Evolutionary conservation across 2,329 filamentous ascomycete species (phyloP).

Genomic region (Juglanconis oblonga): DNA sequence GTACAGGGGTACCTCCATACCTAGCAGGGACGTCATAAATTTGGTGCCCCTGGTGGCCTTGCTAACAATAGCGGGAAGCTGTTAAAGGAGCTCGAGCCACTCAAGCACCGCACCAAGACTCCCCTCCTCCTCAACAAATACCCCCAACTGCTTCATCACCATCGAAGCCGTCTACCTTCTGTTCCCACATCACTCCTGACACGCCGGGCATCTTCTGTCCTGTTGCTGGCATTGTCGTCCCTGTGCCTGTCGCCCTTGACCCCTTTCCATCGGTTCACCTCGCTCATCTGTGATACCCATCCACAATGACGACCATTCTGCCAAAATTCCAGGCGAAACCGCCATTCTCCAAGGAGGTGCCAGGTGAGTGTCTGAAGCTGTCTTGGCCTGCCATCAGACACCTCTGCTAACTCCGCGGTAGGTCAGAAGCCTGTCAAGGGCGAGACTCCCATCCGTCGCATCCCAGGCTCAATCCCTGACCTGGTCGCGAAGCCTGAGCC

Average conservation of each 20-base stretch:
- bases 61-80: no score
- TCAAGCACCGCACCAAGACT: no score
- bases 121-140: no score
- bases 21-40: no score
- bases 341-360: conserved; percentile 67
- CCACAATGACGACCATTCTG: conserved; percentile 12
- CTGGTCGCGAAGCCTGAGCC: conserved; percentile 60
- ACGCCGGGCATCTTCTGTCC: neutral
- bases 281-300: conserved; percentile 8
- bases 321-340: conserved; percentile 52
- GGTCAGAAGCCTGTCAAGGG: conserved; percentile 60
- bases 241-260: neutral
- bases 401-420: neutral
- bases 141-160: no score
- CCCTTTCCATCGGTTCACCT: neutral
- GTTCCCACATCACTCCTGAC: neutral
- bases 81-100: no score
- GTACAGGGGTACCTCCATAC: no score
- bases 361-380: conserved; percentile 32
- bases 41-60: no score
- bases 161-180: no score
- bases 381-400: neutral
- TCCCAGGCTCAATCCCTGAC: conserved; percentile 58
- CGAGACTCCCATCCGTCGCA: conserved; percentile 72
- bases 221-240: neutral